Evolutionary conservation across 768 basidiomycete species (phyloP).

Genomic region (Serendipita sp.): DNA sequence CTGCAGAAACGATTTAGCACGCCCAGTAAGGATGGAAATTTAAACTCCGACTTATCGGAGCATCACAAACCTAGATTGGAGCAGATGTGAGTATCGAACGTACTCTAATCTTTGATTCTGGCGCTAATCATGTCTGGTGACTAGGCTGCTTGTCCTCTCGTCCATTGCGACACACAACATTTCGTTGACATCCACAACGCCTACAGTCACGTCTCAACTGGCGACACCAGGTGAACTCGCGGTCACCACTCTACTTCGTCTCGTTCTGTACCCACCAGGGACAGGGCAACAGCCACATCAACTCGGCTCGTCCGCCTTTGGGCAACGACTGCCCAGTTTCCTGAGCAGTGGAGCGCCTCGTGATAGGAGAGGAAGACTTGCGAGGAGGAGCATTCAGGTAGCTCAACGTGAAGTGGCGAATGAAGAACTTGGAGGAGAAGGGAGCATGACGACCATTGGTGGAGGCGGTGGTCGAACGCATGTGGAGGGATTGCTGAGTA

Average conservation of each 20-base stretch:
- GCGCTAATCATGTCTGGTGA: no score
- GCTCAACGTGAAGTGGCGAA: not conserved
- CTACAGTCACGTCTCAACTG: not conserved
- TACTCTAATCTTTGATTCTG: not conserved
- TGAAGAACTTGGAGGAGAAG: not conserved
- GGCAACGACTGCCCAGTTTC: slow-evolving; percentile 43
- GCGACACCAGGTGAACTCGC: slow-evolving; percentile 52
- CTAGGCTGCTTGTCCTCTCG: slow-evolving; percentile 14
- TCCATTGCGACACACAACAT: slow-evolving; percentile 10
- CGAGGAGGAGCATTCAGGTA: not conserved
- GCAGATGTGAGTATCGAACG: slow-evolving; percentile 43
- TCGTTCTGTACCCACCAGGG: slow-evolving; percentile 7
- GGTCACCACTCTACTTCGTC: slow-evolving; percentile 44
- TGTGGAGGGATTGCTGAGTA: not conserved
- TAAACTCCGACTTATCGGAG: slow-evolving; percentile 34
- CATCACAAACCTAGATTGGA: slow-evolving; percentile 57
- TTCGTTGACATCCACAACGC: not conserved
- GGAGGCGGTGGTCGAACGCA: not conserved
- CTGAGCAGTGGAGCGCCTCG: slow-evolving; percentile 56
- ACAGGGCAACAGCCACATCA: not conserved
- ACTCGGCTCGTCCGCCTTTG: not conserved
- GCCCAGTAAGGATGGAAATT: slow-evolving; percentile 35
- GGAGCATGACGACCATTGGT: not conserved
- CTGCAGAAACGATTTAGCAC: slow-evolving; percentile 38
- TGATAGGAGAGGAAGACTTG: slow-evolving; percentile 43